Evolutionary conservation across 371 early-diverging fungal genomes (phyloP), one percentile per base, ranked within the genome.

Genomic region (Amoeboaphelidium occidentale): DNA sequence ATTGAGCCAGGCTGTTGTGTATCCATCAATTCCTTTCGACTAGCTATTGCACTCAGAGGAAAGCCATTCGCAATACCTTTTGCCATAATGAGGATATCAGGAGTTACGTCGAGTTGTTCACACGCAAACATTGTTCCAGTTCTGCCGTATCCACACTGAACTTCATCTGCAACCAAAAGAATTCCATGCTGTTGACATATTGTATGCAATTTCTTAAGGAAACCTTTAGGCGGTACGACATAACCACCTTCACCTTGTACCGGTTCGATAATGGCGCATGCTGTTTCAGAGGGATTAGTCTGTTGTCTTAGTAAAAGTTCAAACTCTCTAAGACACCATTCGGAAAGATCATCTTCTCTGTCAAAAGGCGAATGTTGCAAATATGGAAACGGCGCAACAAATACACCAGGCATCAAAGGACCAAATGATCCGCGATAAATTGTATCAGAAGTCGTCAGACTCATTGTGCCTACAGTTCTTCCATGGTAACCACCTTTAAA

Each of bases 241-340:
- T 82, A 79, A 12, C 85, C 85, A n/a, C 85, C 85, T 56, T 84
- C 85, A 23, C 79, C 74, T 56, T 80, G 80, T 48, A 84, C 67
- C 1, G 85, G 82, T 53, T 84, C 85, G 14, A 84, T 63, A n/a
- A 84, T 64, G 32, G 81, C 52, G 0, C 77, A 83, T 0, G 78
- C 84, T 6, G 17, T 17, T 10, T 32, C 39, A 17, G 17, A 32
- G 17, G 39, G 39, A 32, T 32, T 32, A 6, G 17, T 17, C 39
- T 32, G 39, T 17, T 32, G 17, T 10, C 10, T 10, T 17, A 32
- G 39, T 17, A 32, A 32, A 6, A 32, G 6, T 32, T 32, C 39
- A 32, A 32, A 32, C 39, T 32, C 10, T 17, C 17, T 32, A 10
- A 32, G 6, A 32, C 39, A 32, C 17, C 17, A 17, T 10, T 32